Evolutionary conservation across 768 basidiomycete species (phyloP).

Genomic region (Leccinum variicolor): DNA sequence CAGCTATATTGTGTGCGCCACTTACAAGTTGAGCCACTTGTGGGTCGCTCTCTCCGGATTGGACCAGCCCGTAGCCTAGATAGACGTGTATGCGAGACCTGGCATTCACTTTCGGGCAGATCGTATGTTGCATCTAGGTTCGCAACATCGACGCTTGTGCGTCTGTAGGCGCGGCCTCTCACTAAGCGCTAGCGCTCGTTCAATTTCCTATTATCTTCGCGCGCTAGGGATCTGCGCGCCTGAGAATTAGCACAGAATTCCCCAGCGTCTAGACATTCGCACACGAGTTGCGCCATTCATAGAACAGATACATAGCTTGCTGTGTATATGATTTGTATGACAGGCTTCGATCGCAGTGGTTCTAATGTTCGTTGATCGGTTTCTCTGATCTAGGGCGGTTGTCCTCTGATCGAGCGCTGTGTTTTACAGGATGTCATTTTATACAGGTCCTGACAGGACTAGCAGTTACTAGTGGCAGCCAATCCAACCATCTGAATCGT

Average conservation of each 20-base stretch:
- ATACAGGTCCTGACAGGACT: background rate
- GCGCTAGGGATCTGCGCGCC: background rate
- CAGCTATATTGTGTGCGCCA: background rate
- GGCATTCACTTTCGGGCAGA: background rate
- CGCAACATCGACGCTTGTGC: background rate
- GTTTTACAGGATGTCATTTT: background rate
- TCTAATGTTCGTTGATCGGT: background rate
- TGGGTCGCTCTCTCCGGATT: background rate
- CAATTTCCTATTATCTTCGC: background rate
- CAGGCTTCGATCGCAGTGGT: background rate
- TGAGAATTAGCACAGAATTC: background rate
- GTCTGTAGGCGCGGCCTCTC: background rate
- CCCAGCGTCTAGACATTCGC: background rate
- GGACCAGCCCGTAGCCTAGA: constrained; percentile 1
- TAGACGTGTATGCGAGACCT: background rate
- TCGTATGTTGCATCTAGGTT: constrained; percentile 1
- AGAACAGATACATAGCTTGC: background rate
- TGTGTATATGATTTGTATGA: background rate
- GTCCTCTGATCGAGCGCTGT: background rate
- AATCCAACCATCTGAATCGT: background rate
- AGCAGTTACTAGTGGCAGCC: background rate
- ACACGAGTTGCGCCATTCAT: background rate
- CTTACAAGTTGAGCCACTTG: constrained; percentile 1
- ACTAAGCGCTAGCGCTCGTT: background rate
- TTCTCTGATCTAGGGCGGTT: background rate